Evolutionary conservation across 192 early-diverging fungal genomes (phyloP).

Genomic region (Backusella tarrabulga): DNA sequence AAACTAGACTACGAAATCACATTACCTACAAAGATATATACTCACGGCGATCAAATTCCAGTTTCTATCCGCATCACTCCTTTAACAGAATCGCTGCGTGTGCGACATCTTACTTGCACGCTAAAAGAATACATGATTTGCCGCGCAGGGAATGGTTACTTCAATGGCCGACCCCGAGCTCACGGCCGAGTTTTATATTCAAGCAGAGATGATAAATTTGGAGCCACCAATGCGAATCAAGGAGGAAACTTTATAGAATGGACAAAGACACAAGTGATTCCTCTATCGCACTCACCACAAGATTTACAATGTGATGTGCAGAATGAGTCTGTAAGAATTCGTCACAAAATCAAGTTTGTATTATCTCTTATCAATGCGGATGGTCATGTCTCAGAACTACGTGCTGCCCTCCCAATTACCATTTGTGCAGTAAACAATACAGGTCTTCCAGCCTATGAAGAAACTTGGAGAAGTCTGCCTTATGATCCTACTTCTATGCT

Average conservation of each 20-base stretch:
- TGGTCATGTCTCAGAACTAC: constrained; percentile 30
- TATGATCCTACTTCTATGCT: constrained; percentile 23
- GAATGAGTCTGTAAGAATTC: constrained; percentile 27
- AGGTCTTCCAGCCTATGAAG: constrained; percentile 31
- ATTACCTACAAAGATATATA: constrained; percentile 51
- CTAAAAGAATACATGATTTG: constrained; percentile 59
- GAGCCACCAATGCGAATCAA: background rate
- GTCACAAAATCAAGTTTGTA: constrained; percentile 37
- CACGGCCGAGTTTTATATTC: background rate
- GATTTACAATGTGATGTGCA: constrained; percentile 30
- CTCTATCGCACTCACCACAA: constrained; percentile 5
- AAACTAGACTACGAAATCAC: constrained; percentile 55
- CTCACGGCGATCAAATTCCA: constrained; percentile 51
- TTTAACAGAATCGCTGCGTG: constrained; percentile 36
- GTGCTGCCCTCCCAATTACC: constrained; percentile 33
- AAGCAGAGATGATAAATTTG: constrained; percentile 7
- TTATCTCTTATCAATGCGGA: constrained; percentile 20
- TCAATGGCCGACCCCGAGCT: background rate
- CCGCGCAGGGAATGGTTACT: constrained; percentile 28
- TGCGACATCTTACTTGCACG: constrained; percentile 42
- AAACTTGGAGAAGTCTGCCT: constrained; percentile 20
- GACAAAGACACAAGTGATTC: constrained; percentile 10
- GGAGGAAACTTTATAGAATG: constrained; percentile 15
- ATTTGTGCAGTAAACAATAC: constrained; percentile 23
- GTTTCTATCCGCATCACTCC: constrained; percentile 45